A percentile compares a stretch with the other conserved stretches of the same genome.
These are phyloP conservation scores for Agaricus bisporus DNA, from an alignment of 768 basidiomycete species.

Conservation along the genomic window DNA sequence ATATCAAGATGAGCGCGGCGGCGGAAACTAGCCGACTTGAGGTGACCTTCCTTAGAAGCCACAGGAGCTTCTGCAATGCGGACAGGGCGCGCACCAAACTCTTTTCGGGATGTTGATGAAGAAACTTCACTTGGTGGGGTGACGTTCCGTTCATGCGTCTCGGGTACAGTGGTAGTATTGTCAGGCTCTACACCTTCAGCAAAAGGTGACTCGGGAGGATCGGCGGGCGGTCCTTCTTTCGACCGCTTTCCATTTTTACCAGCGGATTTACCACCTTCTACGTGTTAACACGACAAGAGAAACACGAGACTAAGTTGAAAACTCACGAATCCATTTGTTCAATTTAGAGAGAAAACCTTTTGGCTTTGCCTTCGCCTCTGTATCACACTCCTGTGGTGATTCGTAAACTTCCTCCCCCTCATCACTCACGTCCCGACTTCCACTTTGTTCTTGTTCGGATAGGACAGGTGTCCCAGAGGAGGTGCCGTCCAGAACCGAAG, in stretches of 20 bases:
- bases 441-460: not conserved
- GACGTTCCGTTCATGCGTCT: too few species aligned
- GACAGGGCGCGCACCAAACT: not conserved
- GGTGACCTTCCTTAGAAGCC: not conserved
- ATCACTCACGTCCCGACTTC: not conserved
- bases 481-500: too few species aligned
- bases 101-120: not conserved
- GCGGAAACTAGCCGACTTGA: not conserved
- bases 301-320: not conserved
- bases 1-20: not conserved
- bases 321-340: not conserved
- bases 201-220: too few species aligned
- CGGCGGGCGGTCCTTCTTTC: too few species aligned
- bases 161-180: too few species aligned
- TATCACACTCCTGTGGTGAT: not conserved
- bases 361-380: not conserved
- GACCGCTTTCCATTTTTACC: too few species aligned
- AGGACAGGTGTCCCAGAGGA: too few species aligned
- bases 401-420: not conserved
- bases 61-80: not conserved
- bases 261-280: not conserved
- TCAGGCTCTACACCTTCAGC: too few species aligned
- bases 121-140: not conserved
- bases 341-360: not conserved
- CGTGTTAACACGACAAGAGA: not conserved